Conservation (phyloP, 2,329 filamentous ascomycete genomes). For the Biscogniauxia sp. region DNA sequence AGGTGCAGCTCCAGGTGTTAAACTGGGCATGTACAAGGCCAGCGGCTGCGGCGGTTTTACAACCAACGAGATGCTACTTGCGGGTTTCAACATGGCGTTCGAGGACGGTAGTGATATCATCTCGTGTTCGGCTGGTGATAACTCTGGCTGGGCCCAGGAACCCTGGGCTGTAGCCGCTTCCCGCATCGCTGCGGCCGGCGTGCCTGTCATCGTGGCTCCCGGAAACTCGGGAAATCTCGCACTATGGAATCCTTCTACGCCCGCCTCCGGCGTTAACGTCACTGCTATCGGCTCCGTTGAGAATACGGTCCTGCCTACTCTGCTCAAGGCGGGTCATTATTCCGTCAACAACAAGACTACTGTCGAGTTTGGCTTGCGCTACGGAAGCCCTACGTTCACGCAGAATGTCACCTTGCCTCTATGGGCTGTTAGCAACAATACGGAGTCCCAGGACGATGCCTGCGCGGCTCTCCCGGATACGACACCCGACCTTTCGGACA, state of each 20-base stretch:
- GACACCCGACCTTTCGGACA: constrained; percentile 38
- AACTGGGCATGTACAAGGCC: constrained; percentile 17
- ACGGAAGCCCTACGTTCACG: constrained; percentile 10
- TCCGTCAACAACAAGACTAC: neutral
- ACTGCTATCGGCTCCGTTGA: constrained; percentile 14
- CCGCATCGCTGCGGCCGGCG: constrained; percentile 40
- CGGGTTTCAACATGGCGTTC: constrained; percentile 29
- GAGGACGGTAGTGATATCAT: constrained; percentile 34
- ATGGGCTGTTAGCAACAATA: constrained; percentile 32
- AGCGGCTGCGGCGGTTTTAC: constrained; percentile 16
- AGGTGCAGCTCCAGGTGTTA: constrained; percentile 19
- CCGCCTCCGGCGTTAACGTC: constrained; percentile 13
- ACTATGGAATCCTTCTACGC: constrained; percentile 14
- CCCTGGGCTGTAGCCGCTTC: constrained; percentile 36
- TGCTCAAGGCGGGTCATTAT: constrained; percentile 5
- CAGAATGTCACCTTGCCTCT: constrained; percentile 19
- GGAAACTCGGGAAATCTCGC: constrained; percentile 38
- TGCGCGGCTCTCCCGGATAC: constrained; percentile 38
- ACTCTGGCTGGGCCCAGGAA: constrained; percentile 31
- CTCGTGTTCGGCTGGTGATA: constrained; percentile 30
- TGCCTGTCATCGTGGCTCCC: constrained; percentile 39
- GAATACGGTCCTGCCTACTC: constrained; percentile 10
- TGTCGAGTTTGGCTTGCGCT: constrained; percentile 15
- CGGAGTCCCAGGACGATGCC: constrained; percentile 27
- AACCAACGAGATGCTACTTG: constrained; percentile 29